Evolutionary conservation across 768 basidiomycete genomes (phyloP), one percentile per base, ranked within the genome.

Genomic region (Lentinus tigrinus): DNA sequence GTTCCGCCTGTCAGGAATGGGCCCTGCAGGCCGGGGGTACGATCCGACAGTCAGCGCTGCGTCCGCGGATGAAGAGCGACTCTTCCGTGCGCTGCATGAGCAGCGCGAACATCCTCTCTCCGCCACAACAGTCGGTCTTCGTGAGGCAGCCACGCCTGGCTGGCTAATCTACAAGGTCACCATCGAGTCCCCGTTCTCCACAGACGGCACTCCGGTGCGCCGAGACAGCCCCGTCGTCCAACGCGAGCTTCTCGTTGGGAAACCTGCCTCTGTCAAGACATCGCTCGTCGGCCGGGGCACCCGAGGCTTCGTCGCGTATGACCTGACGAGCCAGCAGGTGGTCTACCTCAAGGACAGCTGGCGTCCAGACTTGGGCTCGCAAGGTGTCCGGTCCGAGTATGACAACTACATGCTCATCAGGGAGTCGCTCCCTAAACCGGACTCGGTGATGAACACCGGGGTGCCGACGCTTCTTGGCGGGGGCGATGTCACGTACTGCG

Each of bases 321-420:
- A 58, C 26, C 19, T 58, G 28, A 9, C 8, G 17, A 17, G 10
- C 14, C 27, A 52, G 27, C 6, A 23, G 14, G 19, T 58, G 4
- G 57, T 53, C 11, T 58, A 53, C 37, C 3, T 58, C 19, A 58
- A 53, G 57, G 57, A 58, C 47, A 34, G 10, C n/a, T 58, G 57
- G 57, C 50, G 51, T 1, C 6, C 19, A 7, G 40, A 9, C n/a
- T 28, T 14, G n/a, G n/a, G n/a, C n/a, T n/a, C n/a, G 3, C 10
- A 7, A 7, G 28, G 5, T 5, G 13, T 17, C 19, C 11, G 13
- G 16, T 7, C 7, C 31, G 57, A 58, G 26, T 10, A 31, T 11
- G 51, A 52, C 3, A 42, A 38, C 3, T 44, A 46, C 26, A 10
- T 13, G 24, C 10, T 37, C 10, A 36, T 58, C n/a, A n/a, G n/a